Conservation (phyloP, 1,139 yeast genomes). For the Taiozyma sp. region DNA sequence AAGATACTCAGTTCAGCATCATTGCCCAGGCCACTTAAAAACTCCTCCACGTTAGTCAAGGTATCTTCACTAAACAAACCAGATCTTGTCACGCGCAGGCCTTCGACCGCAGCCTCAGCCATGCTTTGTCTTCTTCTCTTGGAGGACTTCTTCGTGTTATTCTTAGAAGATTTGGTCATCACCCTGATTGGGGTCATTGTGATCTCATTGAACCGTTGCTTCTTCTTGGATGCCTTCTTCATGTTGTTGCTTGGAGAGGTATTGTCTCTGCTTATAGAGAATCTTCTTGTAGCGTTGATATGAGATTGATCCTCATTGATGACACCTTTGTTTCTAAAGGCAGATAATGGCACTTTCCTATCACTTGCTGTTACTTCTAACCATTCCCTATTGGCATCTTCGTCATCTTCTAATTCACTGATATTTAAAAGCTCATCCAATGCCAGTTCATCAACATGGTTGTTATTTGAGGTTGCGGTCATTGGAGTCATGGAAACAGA, state of each 20-base stretch:
- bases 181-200: constrained; percentile 19
- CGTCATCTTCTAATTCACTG: constrained; percentile 81
- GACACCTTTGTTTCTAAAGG: constrained; percentile 75
- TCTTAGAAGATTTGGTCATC: constrained; percentile 4
- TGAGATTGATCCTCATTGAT: constrained; percentile 24
- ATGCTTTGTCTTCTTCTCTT: constrained; percentile 51
- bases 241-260: constrained; percentile 2
- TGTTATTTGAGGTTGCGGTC: constrained; percentile 25
- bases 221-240: constrained; percentile 9
- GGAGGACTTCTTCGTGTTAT: constrained; percentile 9
- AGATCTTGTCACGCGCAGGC: constrained; percentile 63
- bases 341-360: constrained; percentile 74
- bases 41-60: constrained; percentile 64
- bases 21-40: constrained; percentile 31
- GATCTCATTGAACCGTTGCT: constrained; percentile 12
- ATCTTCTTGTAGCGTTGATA: constrained; percentile 22
- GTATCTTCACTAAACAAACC: constrained; percentile 74
- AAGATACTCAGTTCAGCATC: constrained; percentile 23
- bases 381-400: constrained; percentile 50
- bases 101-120: constrained; percentile 72
- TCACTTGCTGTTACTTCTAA: constrained; percentile 43
- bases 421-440: constrained; percentile 83
- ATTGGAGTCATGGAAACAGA: constrained; percentile 5
- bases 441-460: constrained; percentile 53
- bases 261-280: constrained; percentile 7